phyloP scores from a whole-genome alignment of 345 rosid species.

The Microthlaspi erraticum region DNA sequence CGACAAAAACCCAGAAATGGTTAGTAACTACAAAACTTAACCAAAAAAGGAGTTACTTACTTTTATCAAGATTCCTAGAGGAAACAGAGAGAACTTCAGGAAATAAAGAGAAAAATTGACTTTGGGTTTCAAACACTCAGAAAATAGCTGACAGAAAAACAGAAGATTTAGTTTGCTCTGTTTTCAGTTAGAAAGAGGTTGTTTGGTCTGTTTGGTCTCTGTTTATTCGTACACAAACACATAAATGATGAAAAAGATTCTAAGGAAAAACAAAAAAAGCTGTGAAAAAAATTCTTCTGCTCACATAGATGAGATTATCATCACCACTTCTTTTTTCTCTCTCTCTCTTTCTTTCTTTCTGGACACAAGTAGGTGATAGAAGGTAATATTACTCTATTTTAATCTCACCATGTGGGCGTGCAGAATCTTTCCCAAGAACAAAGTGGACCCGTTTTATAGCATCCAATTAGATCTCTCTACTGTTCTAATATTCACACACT shows the following conservation, averaged over 20 bases:
- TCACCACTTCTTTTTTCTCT: constrained; percentile 29
- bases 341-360: constrained; percentile 15
- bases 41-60: constrained; percentile 45
- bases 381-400: constrained; percentile 39
- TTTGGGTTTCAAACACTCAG: constrained; percentile 39
- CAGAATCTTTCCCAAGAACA: constrained; percentile 52
- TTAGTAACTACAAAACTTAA: constrained; percentile 41
- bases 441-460: constrained; percentile 45
- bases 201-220: constrained; percentile 39
- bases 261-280: constrained; percentile 3
- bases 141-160: constrained; percentile 34
- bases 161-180: constrained; percentile 25
- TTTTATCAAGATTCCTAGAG: constrained; percentile 46
- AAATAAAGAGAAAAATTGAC: constrained; percentile 21
- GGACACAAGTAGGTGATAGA: constrained; percentile 47
- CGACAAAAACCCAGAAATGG: constrained; percentile 35
- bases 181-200: constrained; percentile 35
- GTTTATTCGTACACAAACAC: constrained; percentile 34
- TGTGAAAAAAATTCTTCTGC: constrained; percentile 23
- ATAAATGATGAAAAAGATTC: constrained; percentile 29
- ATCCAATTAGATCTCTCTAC: constrained; percentile 44
- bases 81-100: constrained; percentile 28
- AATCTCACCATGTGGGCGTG: constrained; percentile 49
- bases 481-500: constrained; percentile 27
- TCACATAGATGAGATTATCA: constrained; percentile 34